phyloP scores from a whole-genome alignment of 2,329 filamentous ascomycete genomes.

The Fusarium ambrosium region DNA sequence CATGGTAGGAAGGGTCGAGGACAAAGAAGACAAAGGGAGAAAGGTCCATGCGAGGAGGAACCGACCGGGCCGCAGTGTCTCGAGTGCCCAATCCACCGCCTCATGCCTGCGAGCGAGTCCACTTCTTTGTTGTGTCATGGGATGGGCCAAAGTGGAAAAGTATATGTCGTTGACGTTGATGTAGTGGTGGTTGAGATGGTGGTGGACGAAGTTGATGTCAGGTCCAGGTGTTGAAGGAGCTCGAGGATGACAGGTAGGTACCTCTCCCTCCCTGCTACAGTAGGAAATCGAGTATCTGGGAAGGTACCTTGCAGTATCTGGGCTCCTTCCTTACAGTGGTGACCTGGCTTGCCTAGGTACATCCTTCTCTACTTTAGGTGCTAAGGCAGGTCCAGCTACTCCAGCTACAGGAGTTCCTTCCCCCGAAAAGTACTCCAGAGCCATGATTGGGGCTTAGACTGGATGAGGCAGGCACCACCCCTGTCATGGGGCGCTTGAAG shows the following conservation, averaged over 20 bases:
- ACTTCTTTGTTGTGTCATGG: slow-evolving; percentile 22
- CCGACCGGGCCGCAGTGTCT: slow-evolving; percentile 7
- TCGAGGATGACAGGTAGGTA: slow-evolving; percentile 8
- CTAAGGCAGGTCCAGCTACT: slow-evolving; percentile 40
- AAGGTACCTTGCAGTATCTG: slow-evolving; percentile 38
- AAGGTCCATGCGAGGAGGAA: slow-evolving; percentile 11
- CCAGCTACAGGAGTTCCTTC: slow-evolving; percentile 36
- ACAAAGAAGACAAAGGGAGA: slow-evolving; percentile 22
- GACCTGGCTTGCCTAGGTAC: slow-evolving; percentile 25
- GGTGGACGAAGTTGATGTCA: slow-evolving; percentile 13
- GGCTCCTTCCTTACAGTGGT: slow-evolving; percentile 27
- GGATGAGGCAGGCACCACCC: slow-evolving; percentile 27
- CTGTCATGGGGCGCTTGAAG: slow-evolving; percentile 38
- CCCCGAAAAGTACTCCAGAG: slow-evolving; percentile 32
- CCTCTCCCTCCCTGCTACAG: not conserved
- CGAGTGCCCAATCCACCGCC: slow-evolving; percentile 3
- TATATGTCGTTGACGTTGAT: slow-evolving; percentile 23
- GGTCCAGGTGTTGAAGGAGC: not conserved
- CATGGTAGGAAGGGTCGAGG: slow-evolving; percentile 19
- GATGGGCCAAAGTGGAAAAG: slow-evolving; percentile 27
- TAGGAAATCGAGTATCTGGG: slow-evolving; percentile 8
- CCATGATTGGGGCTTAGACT: slow-evolving; percentile 26
- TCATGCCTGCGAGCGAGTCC: slow-evolving; percentile 5
- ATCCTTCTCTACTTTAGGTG: slow-evolving; percentile 27
- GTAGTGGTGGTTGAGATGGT: slow-evolving; percentile 3